Evolutionary conservation across 805 yeast genomes (phyloP), one percentile per base, ranked within the genome.

Genomic region (Candida easanensis): DNA sequence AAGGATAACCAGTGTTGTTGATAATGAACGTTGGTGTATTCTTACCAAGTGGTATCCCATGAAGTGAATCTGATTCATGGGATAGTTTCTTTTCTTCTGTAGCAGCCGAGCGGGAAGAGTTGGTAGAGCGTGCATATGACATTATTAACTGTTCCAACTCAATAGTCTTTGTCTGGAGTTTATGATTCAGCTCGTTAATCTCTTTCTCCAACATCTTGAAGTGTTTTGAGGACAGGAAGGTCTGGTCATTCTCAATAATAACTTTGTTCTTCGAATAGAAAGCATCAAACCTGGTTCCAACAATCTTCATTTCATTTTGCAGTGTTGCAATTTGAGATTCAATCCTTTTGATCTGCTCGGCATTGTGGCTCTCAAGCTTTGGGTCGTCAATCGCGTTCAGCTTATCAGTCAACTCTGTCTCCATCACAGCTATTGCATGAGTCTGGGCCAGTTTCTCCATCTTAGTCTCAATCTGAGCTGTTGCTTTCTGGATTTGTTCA

Each of bases 191-290:
- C n/a, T 46, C 47, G 16, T 48, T 48, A 20, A 54, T 44, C 39
- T 54, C 58, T 31, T 44, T 48, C 30, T 52, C 56, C 20, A 54
- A 34, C 11, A 50, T 48, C 45, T 48, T 52, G 40, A 48, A 50
- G 19, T 51, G 56, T 17, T 48, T 48, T 6, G 49, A 34, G 6
- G 56, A 42, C 2, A 50, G 11, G 15, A 53, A 48, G 4, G 21
- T 33, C n/a, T n/a, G 17, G 18, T 46, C 38, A 21, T 28, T 42
- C 5, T 51, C 57, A 22, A 50, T 46, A 10, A 35, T 36, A 9
- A 46, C 30, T 27, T 48, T 51, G 35, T 48, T 50, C 25, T 36
- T 46, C 2, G 36, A n/a, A 28, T 53, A 50, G 26, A 53, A 50
- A 13, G 10, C 6, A 1, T 50, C 54, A 30, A 53, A 43, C 18